A percentile compares a stretch with the other conserved stretches of the same genome.
Evolutionary conservation across 139 green algal genomes (phyloP).

Genomic region (Raphidocelis subcapitata): DNA sequence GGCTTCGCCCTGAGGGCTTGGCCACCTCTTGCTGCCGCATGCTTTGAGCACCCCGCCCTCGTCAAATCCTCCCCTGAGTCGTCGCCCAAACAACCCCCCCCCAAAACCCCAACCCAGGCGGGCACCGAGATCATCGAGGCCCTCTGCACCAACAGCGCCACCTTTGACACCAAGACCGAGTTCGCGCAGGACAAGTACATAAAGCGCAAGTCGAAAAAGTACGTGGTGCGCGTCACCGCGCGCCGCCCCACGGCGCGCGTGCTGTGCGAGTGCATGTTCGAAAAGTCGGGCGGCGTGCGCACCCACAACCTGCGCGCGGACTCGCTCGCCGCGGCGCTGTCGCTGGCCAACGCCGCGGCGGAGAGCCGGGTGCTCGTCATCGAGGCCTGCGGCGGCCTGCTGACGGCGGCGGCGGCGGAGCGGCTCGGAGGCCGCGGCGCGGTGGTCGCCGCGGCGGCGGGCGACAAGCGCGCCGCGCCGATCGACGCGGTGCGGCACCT

Average conservation of each 20-base stretch:
- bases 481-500: slow-evolving; percentile 37
- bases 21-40: neutral
- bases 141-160: slow-evolving; percentile 67
- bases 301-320: slow-evolving; percentile 73
- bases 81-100: no score
- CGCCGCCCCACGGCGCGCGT: slow-evolving; percentile 51
- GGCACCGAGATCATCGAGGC: slow-evolving; percentile 77
- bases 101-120: no score
- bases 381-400: slow-evolving; percentile 66
- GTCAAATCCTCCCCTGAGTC: neutral
- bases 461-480: slow-evolving; percentile 10
- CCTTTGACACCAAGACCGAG: slow-evolving; percentile 79
- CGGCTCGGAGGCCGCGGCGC: slow-evolving; percentile 66
- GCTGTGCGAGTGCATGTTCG: slow-evolving; percentile 61
- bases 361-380: slow-evolving; percentile 63
- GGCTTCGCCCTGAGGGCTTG: neutral
- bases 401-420: slow-evolving; percentile 74
- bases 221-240: slow-evolving; percentile 43
- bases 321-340: slow-evolving; percentile 69
- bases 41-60: neutral
- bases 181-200: slow-evolving; percentile 91
- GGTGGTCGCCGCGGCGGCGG: slow-evolving; percentile 44
- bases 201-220: slow-evolving; percentile 58
- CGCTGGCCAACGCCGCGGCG: slow-evolving; percentile 69
- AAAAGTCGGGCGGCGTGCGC: slow-evolving; percentile 40